phyloP scores from a whole-genome alignment of 2,329 filamentous ascomycete genomes.

The Nigrospora sphaerica region DNA sequence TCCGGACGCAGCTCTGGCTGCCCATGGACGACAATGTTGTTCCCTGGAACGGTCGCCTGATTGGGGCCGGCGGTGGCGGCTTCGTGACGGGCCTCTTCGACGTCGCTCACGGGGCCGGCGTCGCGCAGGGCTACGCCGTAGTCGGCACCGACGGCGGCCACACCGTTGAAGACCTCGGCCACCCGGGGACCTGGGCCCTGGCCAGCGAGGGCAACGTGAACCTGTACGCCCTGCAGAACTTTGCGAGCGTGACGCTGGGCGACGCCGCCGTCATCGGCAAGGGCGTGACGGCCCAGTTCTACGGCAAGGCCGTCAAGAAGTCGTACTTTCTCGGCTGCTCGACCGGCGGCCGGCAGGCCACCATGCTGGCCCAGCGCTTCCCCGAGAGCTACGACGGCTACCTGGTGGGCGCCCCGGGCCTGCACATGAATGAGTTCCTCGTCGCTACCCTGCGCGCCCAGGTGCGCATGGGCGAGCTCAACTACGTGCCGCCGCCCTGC shows the following conservation, averaged over 20 bases:
- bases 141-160: conserved; percentile 1
- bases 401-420: background rate
- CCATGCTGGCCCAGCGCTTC: conserved; percentile 1
- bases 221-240: conserved; percentile 3
- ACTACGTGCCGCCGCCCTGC: background rate
- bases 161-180: background rate
- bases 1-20: background rate
- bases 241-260: background rate
- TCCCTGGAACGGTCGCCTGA: conserved; percentile 3
- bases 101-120: background rate
- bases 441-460: background rate
- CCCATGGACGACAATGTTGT: background rate
- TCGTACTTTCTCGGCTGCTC: conserved; percentile 1
- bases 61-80: conserved; percentile 1
- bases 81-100: background rate
- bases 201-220: conserved; percentile 2
- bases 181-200: background rate
- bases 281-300: background rate
- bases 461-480: background rate
- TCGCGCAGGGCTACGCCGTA: conserved; percentile 1
- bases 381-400: background rate
- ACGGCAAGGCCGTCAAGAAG: background rate
- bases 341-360: background rate
- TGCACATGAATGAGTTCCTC: background rate
- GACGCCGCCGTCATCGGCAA: background rate